Conservation (phyloP, 768 basidiomycete genomes). For the Mycena kentingensis region DNA sequence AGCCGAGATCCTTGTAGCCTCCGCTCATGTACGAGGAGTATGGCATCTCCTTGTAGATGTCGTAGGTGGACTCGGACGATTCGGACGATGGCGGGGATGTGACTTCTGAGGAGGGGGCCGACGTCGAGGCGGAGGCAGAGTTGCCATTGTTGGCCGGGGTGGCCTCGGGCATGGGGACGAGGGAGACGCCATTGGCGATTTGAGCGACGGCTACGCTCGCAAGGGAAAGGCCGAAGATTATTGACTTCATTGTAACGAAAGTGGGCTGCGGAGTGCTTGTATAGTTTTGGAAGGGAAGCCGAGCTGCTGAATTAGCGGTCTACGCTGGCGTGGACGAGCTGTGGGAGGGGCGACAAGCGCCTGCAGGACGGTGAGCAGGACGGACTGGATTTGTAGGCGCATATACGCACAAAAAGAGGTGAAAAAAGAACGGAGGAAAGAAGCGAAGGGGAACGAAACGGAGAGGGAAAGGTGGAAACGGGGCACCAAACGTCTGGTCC, state of each 20-base stretch:
- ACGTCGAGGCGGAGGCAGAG: slow-evolving; percentile 32
- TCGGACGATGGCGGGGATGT: slow-evolving; percentile 38
- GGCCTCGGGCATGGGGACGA: slow-evolving; percentile 36
- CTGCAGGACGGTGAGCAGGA: slow-evolving; percentile 21
- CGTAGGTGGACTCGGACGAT: slow-evolving; percentile 32
- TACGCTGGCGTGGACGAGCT: slow-evolving; percentile 61
- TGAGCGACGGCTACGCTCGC: slow-evolving; percentile 60
- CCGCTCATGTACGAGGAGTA: slow-evolving; percentile 62
- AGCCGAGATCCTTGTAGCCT: slow-evolving; percentile 66
- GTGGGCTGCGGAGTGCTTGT: slow-evolving; percentile 44
- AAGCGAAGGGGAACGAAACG: slow-evolving; percentile 41
- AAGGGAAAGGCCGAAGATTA: slow-evolving; percentile 60
- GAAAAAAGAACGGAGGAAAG: slow-evolving; percentile 39
- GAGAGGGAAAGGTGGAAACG: slow-evolving; percentile 35
- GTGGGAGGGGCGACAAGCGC: slow-evolving; percentile 47
- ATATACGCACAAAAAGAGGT: slow-evolving; percentile 43
- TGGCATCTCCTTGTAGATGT: slow-evolving; percentile 54
- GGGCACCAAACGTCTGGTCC: slow-evolving; percentile 32
- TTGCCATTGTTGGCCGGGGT: slow-evolving; percentile 30
- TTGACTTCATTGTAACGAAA: slow-evolving; percentile 64
- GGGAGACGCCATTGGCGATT: slow-evolving; percentile 49
- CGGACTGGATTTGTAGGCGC: not conserved
- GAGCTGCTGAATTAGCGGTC: slow-evolving; percentile 60
- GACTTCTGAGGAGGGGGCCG: slow-evolving; percentile 30
- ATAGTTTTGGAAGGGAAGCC: slow-evolving; percentile 38